Evolutionary conservation across 331 rosid species (phyloP).

Genomic region (Saraca asoca): DNA sequence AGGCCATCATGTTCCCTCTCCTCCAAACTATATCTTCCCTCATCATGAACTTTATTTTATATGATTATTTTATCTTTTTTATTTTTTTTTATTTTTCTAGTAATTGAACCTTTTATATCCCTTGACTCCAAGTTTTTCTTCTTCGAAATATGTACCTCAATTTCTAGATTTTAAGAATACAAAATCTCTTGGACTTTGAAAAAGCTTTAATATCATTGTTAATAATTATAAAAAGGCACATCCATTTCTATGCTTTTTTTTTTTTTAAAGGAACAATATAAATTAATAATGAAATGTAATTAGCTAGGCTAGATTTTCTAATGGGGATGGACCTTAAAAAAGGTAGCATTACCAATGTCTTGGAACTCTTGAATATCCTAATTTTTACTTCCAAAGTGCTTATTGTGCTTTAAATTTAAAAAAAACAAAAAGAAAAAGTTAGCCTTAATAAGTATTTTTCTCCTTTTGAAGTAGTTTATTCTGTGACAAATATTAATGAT

Average conservation of each 20-base stretch:
- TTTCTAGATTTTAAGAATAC: conserved; percentile 38
- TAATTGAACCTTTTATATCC: conserved; percentile 34
- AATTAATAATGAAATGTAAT: conserved; percentile 28
- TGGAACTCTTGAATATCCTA: conserved; percentile 46
- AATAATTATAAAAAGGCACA: conserved; percentile 3
- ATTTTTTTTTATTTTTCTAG: conserved; percentile 6
- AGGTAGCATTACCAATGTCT: conserved; percentile 38
- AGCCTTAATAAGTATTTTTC: background rate
- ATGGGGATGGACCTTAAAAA: conserved; percentile 32
- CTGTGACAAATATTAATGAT: too few species aligned
- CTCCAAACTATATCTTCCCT: conserved; percentile 61
- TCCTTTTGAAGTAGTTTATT: background rate
- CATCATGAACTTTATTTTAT: conserved; percentile 39
- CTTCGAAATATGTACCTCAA: conserved; percentile 7
- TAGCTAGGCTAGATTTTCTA: conserved; percentile 27
- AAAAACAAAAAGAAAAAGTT: too few species aligned
- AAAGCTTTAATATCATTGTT: conserved; percentile 21
- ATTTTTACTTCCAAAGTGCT: background rate
- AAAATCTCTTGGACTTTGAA: conserved; percentile 47
- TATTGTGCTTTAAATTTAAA: conserved; percentile 12
- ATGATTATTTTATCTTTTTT: conserved; percentile 23
- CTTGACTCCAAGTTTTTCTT: conserved; percentile 36
- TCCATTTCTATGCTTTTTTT: background rate
- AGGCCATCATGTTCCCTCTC: conserved; percentile 84
- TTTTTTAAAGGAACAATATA: conserved; percentile 30